These are phyloP conservation scores for Monilinia laxa DNA, from an alignment of 2,329 filamentous ascomycete genomes.

Conservation along the genomic window DNA sequence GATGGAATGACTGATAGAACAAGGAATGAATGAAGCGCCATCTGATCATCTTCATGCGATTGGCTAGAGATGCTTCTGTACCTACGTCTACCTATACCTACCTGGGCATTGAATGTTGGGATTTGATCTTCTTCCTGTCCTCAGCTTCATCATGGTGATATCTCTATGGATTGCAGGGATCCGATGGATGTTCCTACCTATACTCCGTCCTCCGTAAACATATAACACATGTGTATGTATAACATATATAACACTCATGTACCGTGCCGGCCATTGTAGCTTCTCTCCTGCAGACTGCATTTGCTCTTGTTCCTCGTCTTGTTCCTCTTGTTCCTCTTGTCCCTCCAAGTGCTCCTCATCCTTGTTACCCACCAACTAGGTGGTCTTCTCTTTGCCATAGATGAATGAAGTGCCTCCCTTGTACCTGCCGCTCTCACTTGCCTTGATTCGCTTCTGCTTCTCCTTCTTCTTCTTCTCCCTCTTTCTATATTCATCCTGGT, in stretches of 20 bases:
- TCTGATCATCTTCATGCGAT: constrained; percentile 4
- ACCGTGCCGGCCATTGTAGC: constrained; percentile 7
- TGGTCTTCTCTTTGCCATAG: not conserved
- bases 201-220: no score
- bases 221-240: no score
- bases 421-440: not conserved
- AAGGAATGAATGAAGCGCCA: constrained; percentile 14
- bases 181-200: not conserved
- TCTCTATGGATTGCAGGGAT: not conserved
- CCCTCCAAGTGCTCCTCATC: no score
- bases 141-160: not conserved
- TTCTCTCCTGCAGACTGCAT: constrained; percentile 14
- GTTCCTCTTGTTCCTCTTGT: not conserved
- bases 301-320: not conserved
- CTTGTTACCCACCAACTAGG: not conserved
- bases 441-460: not conserved
- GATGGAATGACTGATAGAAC: not conserved
- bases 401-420: not conserved
- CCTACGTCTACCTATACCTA: no score
- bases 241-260: not conserved
- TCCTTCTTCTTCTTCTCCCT: not conserved
- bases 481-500: not conserved
- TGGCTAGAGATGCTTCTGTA: not conserved
- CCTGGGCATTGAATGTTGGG: not conserved
- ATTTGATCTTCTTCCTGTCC: not conserved